Conservation (phyloP, 352 stramenopile genomes). For the Pythium vanterpoolii region DNA sequence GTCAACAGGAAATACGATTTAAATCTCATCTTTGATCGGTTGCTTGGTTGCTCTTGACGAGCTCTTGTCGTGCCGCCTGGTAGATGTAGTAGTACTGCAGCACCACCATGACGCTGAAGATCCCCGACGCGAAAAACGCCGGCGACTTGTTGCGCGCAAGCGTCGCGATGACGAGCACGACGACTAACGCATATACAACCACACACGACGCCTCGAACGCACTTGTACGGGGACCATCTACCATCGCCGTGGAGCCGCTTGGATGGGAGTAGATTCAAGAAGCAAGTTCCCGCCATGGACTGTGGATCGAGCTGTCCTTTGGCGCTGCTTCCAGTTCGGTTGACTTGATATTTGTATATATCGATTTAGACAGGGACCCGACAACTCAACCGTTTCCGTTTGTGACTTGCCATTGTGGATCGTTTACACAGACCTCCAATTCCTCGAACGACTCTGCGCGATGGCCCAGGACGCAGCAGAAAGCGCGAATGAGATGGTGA, state of each 20-base stretch:
- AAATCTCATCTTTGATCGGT: not conserved
- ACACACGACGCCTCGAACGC: conserved; percentile 39
- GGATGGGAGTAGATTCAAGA: not conserved
- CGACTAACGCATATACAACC: conserved; percentile 33
- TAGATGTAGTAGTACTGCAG: conserved; percentile 61
- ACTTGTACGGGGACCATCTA: not conserved
- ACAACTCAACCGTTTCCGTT: conserved; percentile 6
- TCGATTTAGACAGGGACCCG: conserved; percentile 18
- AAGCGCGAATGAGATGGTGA: conserved; percentile 63
- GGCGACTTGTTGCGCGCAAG: conserved; percentile 17
- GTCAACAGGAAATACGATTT: too few species aligned
- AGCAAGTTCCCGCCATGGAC: not conserved
- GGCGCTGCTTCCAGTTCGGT: conserved; percentile 9
- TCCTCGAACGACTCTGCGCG: too few species aligned
- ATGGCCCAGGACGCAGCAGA: conserved; percentile 60
- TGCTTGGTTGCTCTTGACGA: conserved; percentile 10
- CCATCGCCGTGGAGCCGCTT: not conserved
- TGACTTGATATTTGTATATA: conserved; percentile 25
- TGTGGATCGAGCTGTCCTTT: not conserved
- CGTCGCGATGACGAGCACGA: conserved; percentile 24
- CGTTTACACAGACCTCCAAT: not conserved
- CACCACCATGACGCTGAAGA: conserved; percentile 34
- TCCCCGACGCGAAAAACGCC: conserved; percentile 15
- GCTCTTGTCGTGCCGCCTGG: conserved; percentile 40
- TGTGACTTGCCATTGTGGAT: not conserved